A percentile compares a stretch with the other conserved stretches of the same genome.
These are phyloP conservation scores for Arthromyces matolae DNA, from an alignment of 768 basidiomycete genomes.

Conservation along the genomic window DNA sequence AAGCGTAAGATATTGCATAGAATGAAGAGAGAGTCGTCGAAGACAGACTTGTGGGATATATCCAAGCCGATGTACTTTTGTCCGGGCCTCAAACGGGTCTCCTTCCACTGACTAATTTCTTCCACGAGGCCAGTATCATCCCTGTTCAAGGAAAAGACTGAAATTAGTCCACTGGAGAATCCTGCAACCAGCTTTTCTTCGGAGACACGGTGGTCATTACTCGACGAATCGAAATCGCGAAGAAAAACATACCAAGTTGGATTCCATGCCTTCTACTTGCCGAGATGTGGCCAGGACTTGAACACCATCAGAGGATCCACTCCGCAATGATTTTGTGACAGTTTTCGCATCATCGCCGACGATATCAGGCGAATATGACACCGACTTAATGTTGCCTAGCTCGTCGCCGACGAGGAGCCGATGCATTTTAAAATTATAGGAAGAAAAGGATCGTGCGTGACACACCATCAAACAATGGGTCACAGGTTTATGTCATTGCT, in stretches of 20 bases:
- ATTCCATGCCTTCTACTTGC: constrained; percentile 15
- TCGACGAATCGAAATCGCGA: not conserved
- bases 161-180: constrained; percentile 55
- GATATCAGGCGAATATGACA: constrained; percentile 37
- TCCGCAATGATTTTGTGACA: constrained; percentile 29
- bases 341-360: constrained; percentile 30
- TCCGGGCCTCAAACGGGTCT: constrained; percentile 49
- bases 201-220: constrained; percentile 13
- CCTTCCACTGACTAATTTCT: constrained; percentile 54
- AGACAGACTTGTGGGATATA: constrained; percentile 44
- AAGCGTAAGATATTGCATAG: not conserved
- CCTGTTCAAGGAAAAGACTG: constrained; percentile 39
- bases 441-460: no score
- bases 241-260: constrained; percentile 36
- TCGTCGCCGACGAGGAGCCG: constrained; percentile 77
- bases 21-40: not conserved
- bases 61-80: constrained; percentile 63
- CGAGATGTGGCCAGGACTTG: constrained; percentile 30
- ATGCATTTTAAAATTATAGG: no score
- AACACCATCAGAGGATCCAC: constrained; percentile 31
- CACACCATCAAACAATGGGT: no score
- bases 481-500: no score
- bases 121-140: constrained; percentile 34
- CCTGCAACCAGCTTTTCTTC: constrained; percentile 66
- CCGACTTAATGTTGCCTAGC: constrained; percentile 67